Evolutionary conservation across 768 basidiomycete species (phyloP), one percentile per base, ranked within the genome.

Genomic region (Lentinula sp.): DNA sequence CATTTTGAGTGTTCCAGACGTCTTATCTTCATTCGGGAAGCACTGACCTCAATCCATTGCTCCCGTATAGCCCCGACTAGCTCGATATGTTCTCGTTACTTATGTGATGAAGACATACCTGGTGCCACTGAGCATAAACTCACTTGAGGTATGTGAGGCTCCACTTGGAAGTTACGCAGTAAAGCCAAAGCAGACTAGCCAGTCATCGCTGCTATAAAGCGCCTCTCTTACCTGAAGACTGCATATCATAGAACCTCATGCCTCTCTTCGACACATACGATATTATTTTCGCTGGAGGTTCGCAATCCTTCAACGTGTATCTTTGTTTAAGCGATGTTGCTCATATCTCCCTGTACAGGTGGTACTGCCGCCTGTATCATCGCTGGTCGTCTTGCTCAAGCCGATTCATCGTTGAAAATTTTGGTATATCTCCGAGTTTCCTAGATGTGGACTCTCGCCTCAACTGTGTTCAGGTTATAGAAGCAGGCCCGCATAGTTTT

Each of bases 311-410:
- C 12, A n/a, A 7, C 16, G 13, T 9, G 37, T 0, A 28, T 28
- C n/a, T 28, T 28, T 28, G 1, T 28, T 3, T 3, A 3, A 28
- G 28, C 28, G 28, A 28, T 2, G 28, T 28, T 28, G 4, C 28
- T 28, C 28, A 28, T 10, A 53, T 13, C 28, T 28, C 28, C 18
- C 9, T 51, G 20, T 45, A 20, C 18, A 67, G 68, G 67, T 49
- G 81, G 80, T 20, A 69, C 77, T 1, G 64, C 72, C 7, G 77
- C 70, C 0, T 77, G 78, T 60, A 63, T 81, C 13, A 51, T 73
- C 15, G 80, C 75, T 4, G 68, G 72, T 2, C 75, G 80, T 16
- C 70, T 82, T 2, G 66, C 72, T 0, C 68, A 70, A 0, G 73
- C 76, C 0, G 73, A 78, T 18, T 71, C 76, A 0, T 62, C 70